phyloP scores from a whole-genome alignment of 441 rosid species.

The Codiaeum variegatum region DNA sequence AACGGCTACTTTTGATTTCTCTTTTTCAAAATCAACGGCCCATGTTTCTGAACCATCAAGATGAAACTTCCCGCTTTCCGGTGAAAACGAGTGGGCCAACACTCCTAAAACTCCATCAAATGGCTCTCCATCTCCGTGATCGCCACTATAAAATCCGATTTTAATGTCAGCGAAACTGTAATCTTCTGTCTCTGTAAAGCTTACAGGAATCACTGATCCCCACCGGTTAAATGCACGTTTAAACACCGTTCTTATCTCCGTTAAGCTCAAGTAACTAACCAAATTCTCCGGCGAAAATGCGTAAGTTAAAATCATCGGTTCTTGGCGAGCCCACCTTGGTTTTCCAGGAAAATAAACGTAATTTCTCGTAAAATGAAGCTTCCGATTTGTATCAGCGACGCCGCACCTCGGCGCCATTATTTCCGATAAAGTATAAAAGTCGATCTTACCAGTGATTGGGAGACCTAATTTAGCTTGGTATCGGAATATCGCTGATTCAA shows the following conservation, averaged over 20 bases:
- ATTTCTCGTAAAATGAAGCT: slow-evolving; percentile 31
- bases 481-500: slow-evolving; percentile 37
- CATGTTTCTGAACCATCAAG: slow-evolving; percentile 73
- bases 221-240: slow-evolving; percentile 55
- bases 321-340: slow-evolving; percentile 55
- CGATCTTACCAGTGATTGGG: slow-evolving; percentile 50
- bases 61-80: slow-evolving; percentile 74
- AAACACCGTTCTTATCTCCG: slow-evolving; percentile 41
- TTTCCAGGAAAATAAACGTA: slow-evolving; percentile 59
- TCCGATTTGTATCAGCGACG: slow-evolving; percentile 30
- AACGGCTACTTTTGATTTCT: slow-evolving; percentile 64
- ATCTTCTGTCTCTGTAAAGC: slow-evolving; percentile 48
- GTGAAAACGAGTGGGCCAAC: slow-evolving; percentile 74
- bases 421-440: slow-evolving; percentile 38
- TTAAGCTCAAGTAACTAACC: slow-evolving; percentile 33
- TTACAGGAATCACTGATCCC: slow-evolving; percentile 69
- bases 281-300: slow-evolving; percentile 56
- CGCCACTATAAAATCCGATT: slow-evolving; percentile 74
- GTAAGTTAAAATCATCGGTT: slow-evolving; percentile 56
- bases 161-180: slow-evolving; percentile 64
- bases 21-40: slow-evolving; percentile 57
- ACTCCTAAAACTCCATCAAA: slow-evolving; percentile 85
- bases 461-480: slow-evolving; percentile 54
- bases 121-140: slow-evolving; percentile 89
- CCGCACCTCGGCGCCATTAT: slow-evolving; percentile 59